Percentiles rank a stretch among this genome's conserved stretches.
These are phyloP conservation scores for Aureobasidium musti DNA, from an alignment of 2,329 filamentous ascomycete species.

Conservation along the genomic window DNA sequence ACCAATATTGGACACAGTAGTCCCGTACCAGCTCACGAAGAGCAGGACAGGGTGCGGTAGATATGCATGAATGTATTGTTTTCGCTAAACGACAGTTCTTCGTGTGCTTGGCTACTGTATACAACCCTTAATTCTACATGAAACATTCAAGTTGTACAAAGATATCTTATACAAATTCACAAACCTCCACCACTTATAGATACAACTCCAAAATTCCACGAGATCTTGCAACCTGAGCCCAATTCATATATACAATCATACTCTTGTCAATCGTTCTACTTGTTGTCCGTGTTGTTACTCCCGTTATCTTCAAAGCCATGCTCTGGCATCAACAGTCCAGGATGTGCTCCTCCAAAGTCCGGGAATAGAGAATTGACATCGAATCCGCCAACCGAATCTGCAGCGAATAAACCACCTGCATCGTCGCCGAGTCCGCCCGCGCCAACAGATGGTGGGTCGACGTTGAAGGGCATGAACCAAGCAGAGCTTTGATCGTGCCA, in stretches of 20 bases:
- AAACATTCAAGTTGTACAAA: neutral
- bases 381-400: constrained; percentile 36
- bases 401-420: constrained; percentile 13
- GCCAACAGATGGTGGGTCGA: constrained; percentile 65
- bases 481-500: constrained; percentile 56
- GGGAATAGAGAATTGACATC: constrained; percentile 36
- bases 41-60: too few relatives aligned
- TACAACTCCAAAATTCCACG: neutral
- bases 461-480: constrained; percentile 93
- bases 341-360: constrained; percentile 34
- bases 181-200: too few relatives aligned
- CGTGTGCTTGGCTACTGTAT: too few relatives aligned
- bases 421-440: constrained; percentile 41
- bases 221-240: neutral
- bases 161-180: neutral
- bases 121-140: too few relatives aligned
- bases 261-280: neutral
- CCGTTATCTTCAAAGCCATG: constrained; percentile 13
- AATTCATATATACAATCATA: neutral
- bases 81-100: too few relatives aligned
- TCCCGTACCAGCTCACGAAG: too few relatives aligned
- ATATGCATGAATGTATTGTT: too few relatives aligned
- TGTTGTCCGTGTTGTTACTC: neutral
- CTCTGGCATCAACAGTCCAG: constrained; percentile 23
- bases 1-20: too few relatives aligned